These are phyloP conservation scores for Prillingera fragicola DNA, from an alignment of 1,284 basidiomycete genomes.

Conservation along the genomic window DNA sequence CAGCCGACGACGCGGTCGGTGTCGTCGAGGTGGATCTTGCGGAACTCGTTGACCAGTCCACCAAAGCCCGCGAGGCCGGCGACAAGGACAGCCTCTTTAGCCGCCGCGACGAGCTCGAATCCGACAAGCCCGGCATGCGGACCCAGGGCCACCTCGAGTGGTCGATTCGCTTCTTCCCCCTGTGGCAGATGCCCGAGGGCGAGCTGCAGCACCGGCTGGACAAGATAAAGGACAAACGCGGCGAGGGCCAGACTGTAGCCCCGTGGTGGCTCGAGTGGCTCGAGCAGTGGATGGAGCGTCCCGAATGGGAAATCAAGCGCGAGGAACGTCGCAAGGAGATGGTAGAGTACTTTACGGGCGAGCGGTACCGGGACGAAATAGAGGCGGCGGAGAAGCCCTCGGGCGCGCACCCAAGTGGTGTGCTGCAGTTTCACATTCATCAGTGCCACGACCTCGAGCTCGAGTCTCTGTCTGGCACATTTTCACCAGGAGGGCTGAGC, in stretches of 20 bases:
- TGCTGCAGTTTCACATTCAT: slow-evolving; percentile 46
- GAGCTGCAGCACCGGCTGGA: slow-evolving; percentile 22
- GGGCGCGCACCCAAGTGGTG: slow-evolving; percentile 34
- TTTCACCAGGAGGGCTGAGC: slow-evolving; percentile 20
- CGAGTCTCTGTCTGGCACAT: slow-evolving; percentile 37
- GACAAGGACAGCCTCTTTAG: slow-evolving; percentile 20
- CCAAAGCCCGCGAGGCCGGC: slow-evolving; percentile 9
- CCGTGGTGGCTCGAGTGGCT: slow-evolving; percentile 37
- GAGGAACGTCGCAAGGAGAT: slow-evolving; percentile 37
- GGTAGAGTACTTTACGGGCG: slow-evolving; percentile 42
- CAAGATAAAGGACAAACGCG: slow-evolving; percentile 3
- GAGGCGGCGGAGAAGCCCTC: slow-evolving; percentile 40
- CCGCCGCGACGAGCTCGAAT: slow-evolving; percentile 29
- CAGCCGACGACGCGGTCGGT: slow-evolving; percentile 49
- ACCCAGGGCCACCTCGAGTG: slow-evolving; percentile 37
- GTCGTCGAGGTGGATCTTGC: slow-evolving; percentile 46
- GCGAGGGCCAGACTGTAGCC: slow-evolving; percentile 8
- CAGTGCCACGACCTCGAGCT: slow-evolving; percentile 44
- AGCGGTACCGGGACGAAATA: slow-evolving; percentile 42
- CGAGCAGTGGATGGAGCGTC: slow-evolving; percentile 21
- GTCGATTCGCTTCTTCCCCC: slow-evolving; percentile 42
- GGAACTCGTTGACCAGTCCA: slow-evolving; percentile 39
- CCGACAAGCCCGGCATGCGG: slow-evolving; percentile 35
- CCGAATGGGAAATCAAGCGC: slow-evolving; percentile 41
- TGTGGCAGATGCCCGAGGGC: slow-evolving; percentile 40